phyloP scores from a whole-genome alignment of 2,329 filamentous ascomycete genomes.

The Pestalotiopsis fici region DNA sequence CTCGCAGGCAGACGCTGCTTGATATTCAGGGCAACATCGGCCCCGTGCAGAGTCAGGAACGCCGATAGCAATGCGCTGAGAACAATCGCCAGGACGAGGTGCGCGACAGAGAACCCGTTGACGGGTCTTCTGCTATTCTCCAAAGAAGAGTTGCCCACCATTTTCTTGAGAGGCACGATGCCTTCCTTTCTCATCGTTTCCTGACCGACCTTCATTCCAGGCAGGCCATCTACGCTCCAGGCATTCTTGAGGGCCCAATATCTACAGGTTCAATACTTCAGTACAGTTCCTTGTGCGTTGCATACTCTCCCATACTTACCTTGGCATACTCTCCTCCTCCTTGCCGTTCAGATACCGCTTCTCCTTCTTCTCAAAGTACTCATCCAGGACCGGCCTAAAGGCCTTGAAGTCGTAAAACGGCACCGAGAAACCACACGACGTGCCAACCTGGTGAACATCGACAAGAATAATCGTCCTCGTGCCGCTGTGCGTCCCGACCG shows the following conservation, averaged over 20 bases:
- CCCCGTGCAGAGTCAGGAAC: neutral
- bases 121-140: conserved; percentile 9
- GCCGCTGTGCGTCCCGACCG: conserved; percentile 28
- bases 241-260: conserved; percentile 43
- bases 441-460: conserved; percentile 37
- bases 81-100: conserved; percentile 8
- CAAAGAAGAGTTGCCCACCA: conserved; percentile 35
- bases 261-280: conserved; percentile 13
- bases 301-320: conserved; percentile 17
- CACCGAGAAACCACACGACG: conserved; percentile 41
- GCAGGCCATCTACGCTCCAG: conserved; percentile 39
- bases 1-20: neutral
- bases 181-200: conserved; percentile 28
- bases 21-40: neutral
- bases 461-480: conserved; percentile 37
- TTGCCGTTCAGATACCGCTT: conserved; percentile 30
- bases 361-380: conserved; percentile 32
- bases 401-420: conserved; percentile 39
- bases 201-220: conserved; percentile 33
- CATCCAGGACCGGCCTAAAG: conserved; percentile 33
- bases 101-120: neutral
- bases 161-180: conserved; percentile 38
- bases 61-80: conserved; percentile 5
- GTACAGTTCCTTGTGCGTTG: neutral
- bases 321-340: conserved; percentile 35